Conservation (phyloP, 331 rosid genomes). For the Dryas integrifolia region DNA sequence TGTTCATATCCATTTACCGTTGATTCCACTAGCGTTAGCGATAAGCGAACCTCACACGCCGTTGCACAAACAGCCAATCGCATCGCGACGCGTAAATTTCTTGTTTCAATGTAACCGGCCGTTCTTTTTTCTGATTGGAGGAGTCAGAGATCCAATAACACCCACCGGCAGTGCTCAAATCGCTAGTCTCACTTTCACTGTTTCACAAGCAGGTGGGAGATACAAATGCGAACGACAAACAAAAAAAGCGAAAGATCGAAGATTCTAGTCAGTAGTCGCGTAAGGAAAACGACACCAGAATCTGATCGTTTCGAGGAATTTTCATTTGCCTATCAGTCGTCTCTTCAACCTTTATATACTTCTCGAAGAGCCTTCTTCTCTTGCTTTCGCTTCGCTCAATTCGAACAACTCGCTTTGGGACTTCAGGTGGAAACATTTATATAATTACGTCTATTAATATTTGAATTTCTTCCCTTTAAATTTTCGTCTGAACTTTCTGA, state of each 20-base stretch:
- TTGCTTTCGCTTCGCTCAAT: background rate
- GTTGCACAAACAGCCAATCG: background rate
- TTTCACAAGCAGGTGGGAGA: background rate
- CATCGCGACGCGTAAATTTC: background rate
- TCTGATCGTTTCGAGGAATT: constrained; percentile 24
- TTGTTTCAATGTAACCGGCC: background rate
- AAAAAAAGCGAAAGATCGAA: background rate
- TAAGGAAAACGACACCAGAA: constrained; percentile 23
- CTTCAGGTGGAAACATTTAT: background rate
- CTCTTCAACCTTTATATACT: background rate
- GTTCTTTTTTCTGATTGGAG: background rate
- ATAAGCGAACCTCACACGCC: background rate
- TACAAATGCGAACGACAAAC: background rate
- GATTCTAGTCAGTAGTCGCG: background rate
- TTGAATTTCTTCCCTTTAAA: background rate
- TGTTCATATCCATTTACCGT: background rate
- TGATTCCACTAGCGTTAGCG: background rate
- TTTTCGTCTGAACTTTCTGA: background rate
- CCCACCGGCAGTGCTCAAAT: background rate
- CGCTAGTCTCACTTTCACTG: too few relatives aligned
- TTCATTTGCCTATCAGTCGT: background rate
- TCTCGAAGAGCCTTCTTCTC: background rate
- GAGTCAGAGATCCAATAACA: background rate
- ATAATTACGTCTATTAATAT: background rate
- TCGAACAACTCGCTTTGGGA: background rate